Base-by-base conservation (phyloP, 345 rosid genomes). In the Eucalyptus marginata region DNA sequence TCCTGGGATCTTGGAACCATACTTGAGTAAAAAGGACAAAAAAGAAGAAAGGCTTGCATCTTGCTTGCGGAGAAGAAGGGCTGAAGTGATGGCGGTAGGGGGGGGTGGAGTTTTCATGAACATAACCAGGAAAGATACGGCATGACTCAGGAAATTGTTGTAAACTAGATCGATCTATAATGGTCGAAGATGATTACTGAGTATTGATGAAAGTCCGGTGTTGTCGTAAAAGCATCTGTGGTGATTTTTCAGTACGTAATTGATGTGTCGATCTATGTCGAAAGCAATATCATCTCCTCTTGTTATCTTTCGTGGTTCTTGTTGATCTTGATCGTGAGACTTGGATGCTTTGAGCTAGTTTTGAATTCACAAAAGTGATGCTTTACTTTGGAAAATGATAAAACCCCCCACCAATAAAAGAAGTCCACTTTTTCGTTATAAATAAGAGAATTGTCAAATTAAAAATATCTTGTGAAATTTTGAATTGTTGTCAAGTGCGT, bases 1-100 rank as follows among this genome's bases (percentile, higher is more conserved):
- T 95, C 93, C 90, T 95, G 91, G 94, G 93, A 12, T 92, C 96
- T 22, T 95, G 97, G 95, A 89, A 93, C 90, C 97, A 94, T 59
- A 94, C 95, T 10, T 95, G 88, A 90, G 27, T 24, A 4, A 18
- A 11, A 22, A 84, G 20, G 50, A 51, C 11, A 54, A 76, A 52
- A 31, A 54, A 76, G 46, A 31, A 11, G 14, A 43, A 47, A n/a
- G 3, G 87, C n/a, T n/a, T 22, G 87, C 17, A 7, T 51, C 59
- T 31, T 31, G 22, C 79, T 12, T 10, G 81, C 20, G 83, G 8
- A 17, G 56, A n/a, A 66, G 49, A 64, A 16, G 80, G 33, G 20
- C 25, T 59, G 43, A 64, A 76, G 47, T 76, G 83, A 76, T 40
- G 15, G 79, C 40, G 79, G 11, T 33, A 4, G 16, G 31, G 20